A percentile compares a stretch with the other conserved stretches of the same genome.
Conservation (phyloP, 345 rosid species). For the sweet orange (Citrus sinensis) region DNA sequence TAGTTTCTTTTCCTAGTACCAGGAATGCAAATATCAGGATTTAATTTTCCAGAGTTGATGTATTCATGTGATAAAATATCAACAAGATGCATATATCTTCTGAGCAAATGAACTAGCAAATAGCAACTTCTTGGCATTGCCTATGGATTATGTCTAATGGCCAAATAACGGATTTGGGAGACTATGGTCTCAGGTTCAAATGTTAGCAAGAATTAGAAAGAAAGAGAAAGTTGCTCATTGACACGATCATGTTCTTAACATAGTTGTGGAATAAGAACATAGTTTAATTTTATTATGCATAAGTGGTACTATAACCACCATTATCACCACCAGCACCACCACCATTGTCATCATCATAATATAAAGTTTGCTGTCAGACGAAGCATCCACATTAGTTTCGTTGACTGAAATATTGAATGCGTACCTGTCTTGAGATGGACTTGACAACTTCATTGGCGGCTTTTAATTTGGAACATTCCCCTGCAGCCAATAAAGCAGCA, state of each 20-base stretch:
- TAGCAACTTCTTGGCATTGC: neutral
- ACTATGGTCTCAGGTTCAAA: neutral
- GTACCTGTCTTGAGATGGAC: constrained; percentile 61
- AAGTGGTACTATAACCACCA: neutral
- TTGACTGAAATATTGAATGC: neutral
- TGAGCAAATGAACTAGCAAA: neutral
- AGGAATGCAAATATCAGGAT: neutral
- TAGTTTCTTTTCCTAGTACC: neutral
- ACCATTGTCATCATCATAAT: neutral
- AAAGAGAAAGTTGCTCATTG: neutral
- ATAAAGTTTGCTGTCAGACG: neutral
- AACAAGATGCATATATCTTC: neutral
- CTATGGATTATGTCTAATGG: neutral
- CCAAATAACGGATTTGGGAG: neutral
- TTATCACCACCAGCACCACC: neutral
- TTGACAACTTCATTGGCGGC: constrained; percentile 58
- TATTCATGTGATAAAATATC: neutral
- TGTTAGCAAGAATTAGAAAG: neutral
- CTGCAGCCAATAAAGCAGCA: constrained; percentile 42
- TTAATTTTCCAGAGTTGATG: neutral
- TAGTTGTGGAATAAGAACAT: neutral
- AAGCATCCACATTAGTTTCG: neutral
- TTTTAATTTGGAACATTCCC: constrained; percentile 51
- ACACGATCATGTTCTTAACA: neutral
- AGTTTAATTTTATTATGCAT: neutral